Conservation (phyloP, 495 filamentous ascomycete species). For the Apiosordaria backusii region DNA sequence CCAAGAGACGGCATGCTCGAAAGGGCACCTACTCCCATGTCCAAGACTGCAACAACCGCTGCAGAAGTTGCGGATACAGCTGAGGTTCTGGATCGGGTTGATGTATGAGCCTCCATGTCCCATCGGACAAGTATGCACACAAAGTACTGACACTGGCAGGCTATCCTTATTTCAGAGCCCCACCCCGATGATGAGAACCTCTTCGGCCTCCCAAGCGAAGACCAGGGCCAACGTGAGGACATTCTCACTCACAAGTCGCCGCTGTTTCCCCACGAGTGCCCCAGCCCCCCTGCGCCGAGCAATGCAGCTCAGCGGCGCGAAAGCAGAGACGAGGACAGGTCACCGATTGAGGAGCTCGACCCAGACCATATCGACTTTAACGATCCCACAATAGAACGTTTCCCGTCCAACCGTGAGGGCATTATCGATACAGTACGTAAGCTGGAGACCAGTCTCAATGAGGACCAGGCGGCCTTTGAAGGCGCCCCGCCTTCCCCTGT, state of each 20-base stretch:
- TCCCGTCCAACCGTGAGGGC: conserved; percentile 47
- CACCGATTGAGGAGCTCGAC: conserved; percentile 16
- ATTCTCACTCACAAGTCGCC: conserved; percentile 33
- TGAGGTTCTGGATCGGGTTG: conserved; percentile 28
- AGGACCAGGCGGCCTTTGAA: conserved; percentile 43
- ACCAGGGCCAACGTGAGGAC: conserved; percentile 14
- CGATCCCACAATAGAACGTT: conserved; percentile 49
- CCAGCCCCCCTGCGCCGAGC: conserved; percentile 29
- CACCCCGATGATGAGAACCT: conserved; percentile 12
- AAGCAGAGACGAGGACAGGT: neutral
- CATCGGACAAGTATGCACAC: conserved; percentile 15
- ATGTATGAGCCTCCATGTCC: conserved; percentile 26
- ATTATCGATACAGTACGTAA: conserved; percentile 47
- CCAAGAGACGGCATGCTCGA: conserved; percentile 27
- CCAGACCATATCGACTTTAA: conserved; percentile 38
- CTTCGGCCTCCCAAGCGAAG: conserved; percentile 5
- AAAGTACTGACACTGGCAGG: conserved; percentile 9
- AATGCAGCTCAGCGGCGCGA: conserved; percentile 20
- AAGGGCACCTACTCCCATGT: conserved; percentile 34
- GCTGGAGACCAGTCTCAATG: conserved; percentile 43
- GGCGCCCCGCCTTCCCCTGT: conserved; percentile 36
- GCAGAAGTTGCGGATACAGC: conserved; percentile 50
- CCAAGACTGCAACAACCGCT: conserved; percentile 40
- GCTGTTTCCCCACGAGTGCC: conserved; percentile 47
- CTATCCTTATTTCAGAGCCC: conserved; percentile 18